phyloP scores from a whole-genome alignment of 805 yeast species.

The Spathaspora hagerdaliae region DNA sequence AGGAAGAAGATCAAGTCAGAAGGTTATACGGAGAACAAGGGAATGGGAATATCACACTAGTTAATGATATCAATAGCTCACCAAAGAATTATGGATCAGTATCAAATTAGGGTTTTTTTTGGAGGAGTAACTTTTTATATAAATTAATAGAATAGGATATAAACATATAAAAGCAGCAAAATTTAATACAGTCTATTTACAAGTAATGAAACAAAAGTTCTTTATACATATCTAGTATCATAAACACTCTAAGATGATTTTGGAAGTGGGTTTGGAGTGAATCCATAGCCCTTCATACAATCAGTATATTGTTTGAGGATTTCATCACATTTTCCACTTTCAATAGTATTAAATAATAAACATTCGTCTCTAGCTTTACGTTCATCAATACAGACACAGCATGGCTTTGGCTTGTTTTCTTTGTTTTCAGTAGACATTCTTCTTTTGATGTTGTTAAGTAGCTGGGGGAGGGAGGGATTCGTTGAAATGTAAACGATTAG shows the following conservation, averaged over 20 bases:
- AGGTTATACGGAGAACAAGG: neutral
- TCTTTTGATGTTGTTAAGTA: neutral
- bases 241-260: neutral
- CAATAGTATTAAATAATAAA: conserved; percentile 76
- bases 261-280: conserved; percentile 20
- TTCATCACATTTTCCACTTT: conserved; percentile 73
- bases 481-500: neutral
- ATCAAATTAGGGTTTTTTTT: neutral
- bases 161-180: too few species aligned
- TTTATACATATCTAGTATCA: too few species aligned
- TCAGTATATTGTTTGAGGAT: conserved; percentile 68
- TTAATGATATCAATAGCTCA: neutral
- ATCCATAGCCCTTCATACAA: conserved; percentile 94
- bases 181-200: neutral
- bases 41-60: neutral
- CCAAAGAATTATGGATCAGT: neutral
- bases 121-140: too few species aligned
- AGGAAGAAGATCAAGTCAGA: neutral
- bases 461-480: neutral
- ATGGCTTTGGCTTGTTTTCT: conserved; percentile 76
- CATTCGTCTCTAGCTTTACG: conserved; percentile 85
- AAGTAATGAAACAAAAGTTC: neutral
- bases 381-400: conserved; percentile 90
- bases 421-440: conserved; percentile 10
- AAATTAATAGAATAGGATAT: too few species aligned